Evolutionary conservation across 768 basidiomycete genomes (phyloP), one percentile per base, ranked within the genome.

Genomic region (Podaxis pistillaris): DNA sequence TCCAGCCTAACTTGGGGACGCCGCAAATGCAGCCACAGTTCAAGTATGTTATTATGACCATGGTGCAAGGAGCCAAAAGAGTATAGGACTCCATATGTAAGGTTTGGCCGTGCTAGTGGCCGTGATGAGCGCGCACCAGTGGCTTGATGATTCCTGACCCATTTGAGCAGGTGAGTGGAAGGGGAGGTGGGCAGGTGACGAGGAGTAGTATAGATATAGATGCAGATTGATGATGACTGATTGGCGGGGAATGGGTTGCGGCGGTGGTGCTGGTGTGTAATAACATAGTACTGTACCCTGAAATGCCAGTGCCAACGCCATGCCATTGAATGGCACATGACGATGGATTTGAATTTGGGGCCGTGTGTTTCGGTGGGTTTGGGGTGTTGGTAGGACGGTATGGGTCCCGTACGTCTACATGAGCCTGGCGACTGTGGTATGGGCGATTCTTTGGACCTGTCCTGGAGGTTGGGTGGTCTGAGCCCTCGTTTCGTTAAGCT

Each of bases 61-160:
- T 47, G 46, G 47, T 22, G 19, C 28, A 49, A 33, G 46, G 7
- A 8, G 24, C 38, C 36, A 44, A 38, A 37, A 17, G 53, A 37
- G 53, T n/a, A 4, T 12, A n/a, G 15, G 19, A 19, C 60, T 24
- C 60, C 60, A 53, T 62, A 47, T 62, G 60, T 47, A 55, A 46
- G 49, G n/a, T 36, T 55, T 26, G 38, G 53, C 38, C 53, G 5
- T 36, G 30, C 13, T 62, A 44, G 26, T 46, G 40, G 60, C 19
- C 2, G 9, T 55, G 60, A 54, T 55, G 60, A 36, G 26, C 53
- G 44, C 41, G 52, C 40, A 47, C 15, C 38, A 44, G 44, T 46
- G 41, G 41, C 30, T 50, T 47, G 44, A 54, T 62, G 60, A 55
- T 38, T 9, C 30, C 19, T 55, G 41, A 17, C 53, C 41, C 6